Evolutionary conservation across 495 filamentous ascomycete species (phyloP).

Genomic region (Xylaria cubensis): DNA sequence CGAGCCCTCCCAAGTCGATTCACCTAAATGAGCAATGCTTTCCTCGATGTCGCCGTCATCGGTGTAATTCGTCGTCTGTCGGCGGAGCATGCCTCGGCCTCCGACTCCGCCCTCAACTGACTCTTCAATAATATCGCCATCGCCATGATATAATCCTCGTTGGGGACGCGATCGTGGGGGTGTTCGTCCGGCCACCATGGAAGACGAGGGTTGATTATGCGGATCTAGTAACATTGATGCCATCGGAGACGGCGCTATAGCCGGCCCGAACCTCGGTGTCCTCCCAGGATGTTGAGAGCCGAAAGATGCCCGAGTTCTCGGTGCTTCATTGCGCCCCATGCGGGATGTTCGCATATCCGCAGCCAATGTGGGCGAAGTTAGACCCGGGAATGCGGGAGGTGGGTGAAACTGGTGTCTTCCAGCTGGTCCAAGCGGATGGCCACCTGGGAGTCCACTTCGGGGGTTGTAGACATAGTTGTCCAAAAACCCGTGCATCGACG

Average conservation of each 20-base stretch:
- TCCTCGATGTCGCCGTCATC: constrained; percentile 67
- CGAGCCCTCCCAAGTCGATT: constrained; percentile 62
- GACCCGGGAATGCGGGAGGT: constrained; percentile 77
- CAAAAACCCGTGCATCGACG: constrained; percentile 90
- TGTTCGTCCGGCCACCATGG: constrained; percentile 51
- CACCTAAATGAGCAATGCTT: constrained; percentile 50
- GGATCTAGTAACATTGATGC: constrained; percentile 83
- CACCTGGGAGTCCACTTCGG: constrained; percentile 56
- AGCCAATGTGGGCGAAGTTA: constrained; percentile 66
- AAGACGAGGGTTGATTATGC: constrained; percentile 78
- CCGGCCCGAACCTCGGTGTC: constrained; percentile 44
- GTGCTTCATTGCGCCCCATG: constrained; percentile 53
- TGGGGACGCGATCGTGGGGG: constrained; percentile 49
- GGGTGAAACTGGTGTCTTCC: constrained; percentile 72
- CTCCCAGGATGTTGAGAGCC: constrained; percentile 29
- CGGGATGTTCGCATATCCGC: constrained; percentile 62
- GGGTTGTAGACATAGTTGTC: constrained; percentile 83
- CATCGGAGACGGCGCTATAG: constrained; percentile 60
- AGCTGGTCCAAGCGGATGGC: constrained; percentile 52
- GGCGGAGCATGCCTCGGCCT: constrained; percentile 76
- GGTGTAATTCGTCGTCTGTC: constrained; percentile 56
- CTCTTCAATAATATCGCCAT: constrained; percentile 56
- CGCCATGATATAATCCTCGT: constrained; percentile 50
- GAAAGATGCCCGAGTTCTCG: constrained; percentile 35
- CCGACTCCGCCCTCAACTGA: constrained; percentile 56